phyloP scores from a whole-genome alignment of 257 asterid genomes.

The Ballota nigra region DNA sequence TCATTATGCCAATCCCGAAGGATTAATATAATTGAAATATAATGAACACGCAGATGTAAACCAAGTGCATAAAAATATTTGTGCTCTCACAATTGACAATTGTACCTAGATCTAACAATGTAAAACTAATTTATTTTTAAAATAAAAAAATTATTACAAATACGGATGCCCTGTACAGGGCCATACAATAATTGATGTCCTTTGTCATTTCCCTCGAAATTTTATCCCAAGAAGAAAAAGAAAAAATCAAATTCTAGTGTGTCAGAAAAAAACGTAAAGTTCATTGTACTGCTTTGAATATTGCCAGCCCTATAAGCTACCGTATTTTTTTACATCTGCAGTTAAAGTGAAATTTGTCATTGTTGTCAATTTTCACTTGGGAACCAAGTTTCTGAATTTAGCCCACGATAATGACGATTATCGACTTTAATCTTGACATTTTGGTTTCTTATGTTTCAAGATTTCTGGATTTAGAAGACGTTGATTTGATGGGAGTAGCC shows the following conservation, averaged over 20 bases:
- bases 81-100: too few species aligned
- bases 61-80: too few species aligned
- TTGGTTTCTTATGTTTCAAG: neutral
- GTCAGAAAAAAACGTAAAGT: constrained; percentile 7
- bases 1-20: too few species aligned
- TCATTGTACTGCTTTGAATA: neutral
- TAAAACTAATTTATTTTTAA: too few species aligned
- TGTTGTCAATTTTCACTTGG: neutral
- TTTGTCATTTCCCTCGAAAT: constrained; percentile 3
- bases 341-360: constrained; percentile 8
- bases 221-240: neutral
- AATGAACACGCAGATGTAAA: too few species aligned
- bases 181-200: constrained; percentile 5
- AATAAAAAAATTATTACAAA: neutral
- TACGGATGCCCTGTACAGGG: neutral
- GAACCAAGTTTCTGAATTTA: neutral
- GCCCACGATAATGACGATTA: neutral
- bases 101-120: neutral
- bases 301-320: neutral
- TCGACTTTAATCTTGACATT: neutral
- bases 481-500: neutral
- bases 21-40: too few species aligned
- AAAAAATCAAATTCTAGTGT: constrained; percentile 1
- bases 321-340: neutral
- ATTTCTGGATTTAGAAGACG: neutral